Conservation (phyloP, 148 eudicot species). For the Agrostemma githago region DNA sequence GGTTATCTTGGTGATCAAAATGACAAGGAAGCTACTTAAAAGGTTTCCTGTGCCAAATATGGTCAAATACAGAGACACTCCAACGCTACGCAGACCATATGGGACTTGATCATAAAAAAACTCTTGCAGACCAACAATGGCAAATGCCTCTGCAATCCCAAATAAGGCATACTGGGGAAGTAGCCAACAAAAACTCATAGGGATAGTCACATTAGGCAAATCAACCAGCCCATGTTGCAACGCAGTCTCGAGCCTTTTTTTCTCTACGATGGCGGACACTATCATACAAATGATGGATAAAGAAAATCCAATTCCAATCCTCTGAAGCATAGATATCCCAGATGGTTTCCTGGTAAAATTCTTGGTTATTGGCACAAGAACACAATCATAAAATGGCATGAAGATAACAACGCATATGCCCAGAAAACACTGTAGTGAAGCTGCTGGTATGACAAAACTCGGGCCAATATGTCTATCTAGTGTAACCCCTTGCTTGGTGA, state of each 20-base stretch:
- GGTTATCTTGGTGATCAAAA: constrained; percentile 33
- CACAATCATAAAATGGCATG: constrained; percentile 50
- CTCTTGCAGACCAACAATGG: constrained; percentile 63
- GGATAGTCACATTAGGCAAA: constrained; percentile 18
- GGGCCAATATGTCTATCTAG: constrained; percentile 46
- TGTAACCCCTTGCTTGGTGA: constrained; percentile 62
- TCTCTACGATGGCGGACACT: constrained; percentile 44
- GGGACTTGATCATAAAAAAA: constrained; percentile 61
- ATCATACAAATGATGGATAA: constrained; percentile 39
- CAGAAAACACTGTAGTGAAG: constrained; percentile 42
- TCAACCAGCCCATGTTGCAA: constrained; percentile 33
- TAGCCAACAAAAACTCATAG: constrained; percentile 61
- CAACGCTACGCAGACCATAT: constrained; percentile 43
- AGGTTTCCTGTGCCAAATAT: constrained; percentile 52
- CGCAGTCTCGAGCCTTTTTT: constrained; percentile 40
- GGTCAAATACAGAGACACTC: constrained; percentile 46
- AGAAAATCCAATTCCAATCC: constrained; percentile 49
- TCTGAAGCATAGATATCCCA: constrained; percentile 62
- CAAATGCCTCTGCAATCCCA: constrained; percentile 41
- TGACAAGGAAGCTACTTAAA: constrained; percentile 48
- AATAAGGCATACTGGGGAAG: constrained; percentile 49
- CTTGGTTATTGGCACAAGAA: constrained; percentile 46
- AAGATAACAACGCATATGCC: constrained; percentile 24
- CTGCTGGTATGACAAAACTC: constrained; percentile 47
- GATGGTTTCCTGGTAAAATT: constrained; percentile 39